phyloP scores from a whole-genome alignment of 2,329 filamentous ascomycete species.

The Pseudovirgaria hyperparasitica region DNA sequence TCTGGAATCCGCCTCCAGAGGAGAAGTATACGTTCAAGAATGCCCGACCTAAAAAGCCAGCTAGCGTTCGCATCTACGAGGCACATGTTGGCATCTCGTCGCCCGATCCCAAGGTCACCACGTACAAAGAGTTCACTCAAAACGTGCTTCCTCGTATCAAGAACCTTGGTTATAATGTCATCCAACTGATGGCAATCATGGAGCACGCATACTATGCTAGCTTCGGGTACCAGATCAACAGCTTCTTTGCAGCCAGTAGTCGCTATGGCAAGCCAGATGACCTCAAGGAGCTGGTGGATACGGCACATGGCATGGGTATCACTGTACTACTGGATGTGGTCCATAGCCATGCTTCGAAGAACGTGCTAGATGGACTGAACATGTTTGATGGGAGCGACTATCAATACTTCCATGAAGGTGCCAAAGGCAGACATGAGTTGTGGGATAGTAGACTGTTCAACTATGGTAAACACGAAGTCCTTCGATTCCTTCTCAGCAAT shows the following conservation, averaged over 20 bases:
- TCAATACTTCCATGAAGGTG: conserved; percentile 86
- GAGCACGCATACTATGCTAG: conserved; percentile 99
- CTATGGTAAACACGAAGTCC: conserved; percentile 85
- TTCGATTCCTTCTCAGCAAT: conserved; percentile 93
- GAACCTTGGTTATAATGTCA: conserved; percentile 85
- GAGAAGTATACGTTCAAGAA: conserved; percentile 81
- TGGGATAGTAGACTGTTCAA: conserved; percentile 98
- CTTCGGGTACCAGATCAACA: conserved; percentile 98
- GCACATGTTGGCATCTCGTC: conserved; percentile 98
- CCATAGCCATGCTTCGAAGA: conserved; percentile 96
- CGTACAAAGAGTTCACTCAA: conserved; percentile 93
- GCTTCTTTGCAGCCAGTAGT: conserved; percentile 95
- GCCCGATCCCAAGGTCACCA: conserved; percentile 75
- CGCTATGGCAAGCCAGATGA: conserved; percentile 90
- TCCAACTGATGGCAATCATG: conserved; percentile 98
- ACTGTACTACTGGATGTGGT: conserved; percentile 90
- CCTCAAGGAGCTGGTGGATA: conserved; percentile 91
- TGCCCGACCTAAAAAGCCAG: conserved; percentile 65
- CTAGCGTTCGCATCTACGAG: conserved; percentile 86
- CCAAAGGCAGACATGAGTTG: conserved; percentile 73
- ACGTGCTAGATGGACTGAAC: conserved; percentile 88
- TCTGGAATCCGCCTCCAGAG: conserved; percentile 80
- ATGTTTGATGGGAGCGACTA: conserved; percentile 93
- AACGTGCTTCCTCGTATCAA: conserved; percentile 88
- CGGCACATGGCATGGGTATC: conserved; percentile 80